These are phyloP conservation scores for Ailanthus altissimus DNA, from an alignment of 345 rosid genomes.

Conservation along the genomic window DNA sequence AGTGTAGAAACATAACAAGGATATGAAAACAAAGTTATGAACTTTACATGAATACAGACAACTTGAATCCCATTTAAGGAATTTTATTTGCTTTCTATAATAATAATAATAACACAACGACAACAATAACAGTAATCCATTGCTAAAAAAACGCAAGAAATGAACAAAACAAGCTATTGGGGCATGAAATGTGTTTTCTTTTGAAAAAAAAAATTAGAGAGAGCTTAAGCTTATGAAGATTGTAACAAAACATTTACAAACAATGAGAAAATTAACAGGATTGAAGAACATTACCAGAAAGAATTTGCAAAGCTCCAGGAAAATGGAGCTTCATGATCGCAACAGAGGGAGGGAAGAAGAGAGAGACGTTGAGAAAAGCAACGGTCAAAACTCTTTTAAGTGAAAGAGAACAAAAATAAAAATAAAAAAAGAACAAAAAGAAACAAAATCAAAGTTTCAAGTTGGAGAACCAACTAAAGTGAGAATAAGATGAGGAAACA, in stretches of 20 bases:
- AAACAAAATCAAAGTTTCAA: constrained; percentile 14
- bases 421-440: constrained; percentile 5
- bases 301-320: not conserved
- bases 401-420: not conserved
- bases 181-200: not conserved
- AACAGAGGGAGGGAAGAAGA: constrained; percentile 21
- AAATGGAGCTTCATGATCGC: constrained; percentile 22
- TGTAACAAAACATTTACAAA: not conserved
- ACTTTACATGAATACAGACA: not conserved
- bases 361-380: constrained; percentile 55
- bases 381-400: constrained; percentile 52
- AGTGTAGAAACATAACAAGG: not conserved
- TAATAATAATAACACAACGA: too few species aligned
- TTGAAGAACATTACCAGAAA: constrained; percentile 24
- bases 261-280: not conserved
- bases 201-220: not conserved
- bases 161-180: constrained; percentile 7
- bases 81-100: not conserved
- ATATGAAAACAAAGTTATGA: not conserved
- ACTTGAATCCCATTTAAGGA: not conserved
- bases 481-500: constrained; percentile 18
- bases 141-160: not conserved
- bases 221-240: not conserved
- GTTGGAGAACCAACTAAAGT: constrained; percentile 28
- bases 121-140: not conserved